These are phyloP conservation scores for Aspergillus pseudoterreus DNA, from an alignment of 2,329 filamentous ascomycete genomes.

Conservation along the genomic window DNA sequence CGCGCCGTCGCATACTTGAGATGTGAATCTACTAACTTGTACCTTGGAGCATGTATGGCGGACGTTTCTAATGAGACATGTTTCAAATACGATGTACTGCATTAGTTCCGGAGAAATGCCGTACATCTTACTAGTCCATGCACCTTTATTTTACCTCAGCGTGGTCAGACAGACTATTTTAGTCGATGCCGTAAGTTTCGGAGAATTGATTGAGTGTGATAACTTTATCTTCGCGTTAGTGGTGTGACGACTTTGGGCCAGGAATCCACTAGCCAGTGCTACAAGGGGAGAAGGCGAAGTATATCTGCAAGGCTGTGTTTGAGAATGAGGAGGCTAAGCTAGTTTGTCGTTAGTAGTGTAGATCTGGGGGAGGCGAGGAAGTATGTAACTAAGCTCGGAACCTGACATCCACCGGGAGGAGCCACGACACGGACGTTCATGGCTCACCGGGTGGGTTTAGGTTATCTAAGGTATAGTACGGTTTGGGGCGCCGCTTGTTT, in stretches of 20 bases:
- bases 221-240: slow-evolving; percentile 1
- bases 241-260: neutral
- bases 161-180: neutral
- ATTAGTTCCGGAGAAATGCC: neutral
- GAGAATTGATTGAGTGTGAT: neutral
- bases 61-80: neutral
- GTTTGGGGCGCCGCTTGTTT: slow-evolving; percentile 2
- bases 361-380: neutral
- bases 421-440: neutral
- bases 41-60: no score
- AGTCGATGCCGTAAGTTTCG: neutral
- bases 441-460: neutral
- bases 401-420: neutral
- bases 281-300: neutral
- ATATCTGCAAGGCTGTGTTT: slow-evolving; percentile 5
- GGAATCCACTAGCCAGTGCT: slow-evolving; percentile 2
- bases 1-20: neutral
- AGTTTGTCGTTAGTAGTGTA: neutral
- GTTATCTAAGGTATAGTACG: slow-evolving; percentile 6
- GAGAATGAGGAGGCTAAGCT: neutral
- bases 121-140: neutral
- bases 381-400: neutral
- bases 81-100: neutral
- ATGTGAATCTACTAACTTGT: neutral
- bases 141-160: neutral